Evolutionary conservation across 2,329 filamentous ascomycete genomes (phyloP).

Genomic region (Alternaria postmessia): DNA sequence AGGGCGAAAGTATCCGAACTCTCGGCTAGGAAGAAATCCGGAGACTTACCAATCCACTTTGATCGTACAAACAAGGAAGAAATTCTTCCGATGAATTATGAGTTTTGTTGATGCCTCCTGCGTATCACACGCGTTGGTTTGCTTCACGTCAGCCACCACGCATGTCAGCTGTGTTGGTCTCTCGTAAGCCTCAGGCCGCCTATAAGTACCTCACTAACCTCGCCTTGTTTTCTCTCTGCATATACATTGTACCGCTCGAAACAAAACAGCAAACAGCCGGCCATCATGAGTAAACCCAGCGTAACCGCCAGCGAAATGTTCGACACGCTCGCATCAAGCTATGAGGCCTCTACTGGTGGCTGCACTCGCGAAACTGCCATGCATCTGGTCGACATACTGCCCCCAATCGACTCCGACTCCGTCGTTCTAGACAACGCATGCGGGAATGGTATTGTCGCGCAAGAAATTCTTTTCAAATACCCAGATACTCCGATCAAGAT

Average conservation of each 20-base stretch:
- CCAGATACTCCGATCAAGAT: conserved; percentile 10
- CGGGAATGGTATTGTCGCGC: conserved; percentile 32
- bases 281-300: conserved; percentile 1
- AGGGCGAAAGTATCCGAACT: neutral
- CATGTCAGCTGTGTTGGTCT: neutral
- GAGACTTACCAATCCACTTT: neutral
- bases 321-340: conserved; percentile 8
- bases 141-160: conserved; percentile 1
- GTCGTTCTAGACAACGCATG: conserved; percentile 39
- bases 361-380: conserved; percentile 24
- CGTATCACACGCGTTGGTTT: neutral
- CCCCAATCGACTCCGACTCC: conserved; percentile 20
- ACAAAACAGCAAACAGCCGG: neutral
- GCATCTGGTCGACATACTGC: conserved; percentile 22
- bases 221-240: neutral
- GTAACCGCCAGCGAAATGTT: neutral
- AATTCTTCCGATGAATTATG: neutral
- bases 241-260: neutral
- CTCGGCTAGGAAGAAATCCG: neutral
- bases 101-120: neutral
- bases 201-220: conserved; percentile 2
- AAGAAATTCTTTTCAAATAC: conserved; percentile 22
- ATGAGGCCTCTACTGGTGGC: conserved; percentile 27
- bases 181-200: neutral
- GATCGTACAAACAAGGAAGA: rapidly evolving